Base-by-base conservation (phyloP, 2,329 filamentous ascomycete species). In the Cercospora canescens region DNA sequence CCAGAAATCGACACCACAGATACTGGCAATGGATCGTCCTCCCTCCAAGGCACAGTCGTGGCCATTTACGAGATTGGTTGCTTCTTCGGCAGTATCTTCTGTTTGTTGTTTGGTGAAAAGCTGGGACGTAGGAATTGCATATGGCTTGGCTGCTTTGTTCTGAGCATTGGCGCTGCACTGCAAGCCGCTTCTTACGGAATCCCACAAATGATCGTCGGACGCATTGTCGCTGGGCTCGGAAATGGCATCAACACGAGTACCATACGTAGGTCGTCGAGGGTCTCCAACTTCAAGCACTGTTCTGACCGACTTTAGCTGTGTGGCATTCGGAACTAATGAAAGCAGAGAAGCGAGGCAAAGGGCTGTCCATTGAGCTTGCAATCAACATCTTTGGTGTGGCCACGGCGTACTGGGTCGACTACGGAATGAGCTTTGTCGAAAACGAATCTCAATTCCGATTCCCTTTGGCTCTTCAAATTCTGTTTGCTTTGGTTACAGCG, bases 31-130 rank as follows among this genome's bases (percentile, higher is more conserved):
- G 65, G 65, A 24, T 65, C 62, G 34, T 63, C 66, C 6, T 69
- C 67, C 4, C 59, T 70, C 7, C 69, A 70, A 59, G 69, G 67
- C 28, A 69, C 84, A 0, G 83, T 86, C 11, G 85, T 84, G 0
- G 85, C 85, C 1, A 83, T 87, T 59, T 87, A 87, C 72, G 84
- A 87, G 66, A 79, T 88, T 37, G 86, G 86, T 12, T 88, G 86
- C 72, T 87, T 88, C 74, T 76, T 88, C 54, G 86, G 86, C 12
- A 85, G 80, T 2, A 74, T 85, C 34, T 72, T 81, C 5, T 79
- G 82, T 28, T 80, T 86, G 26, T 73, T 76, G 6, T 71, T 81
- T 21, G 83, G 83, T 12, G 83, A 85, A 37, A 70, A 68, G 1
- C 75, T 84, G 2, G 83, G 83, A 9, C 76, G 83, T 28, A 82